These are phyloP conservation scores for Linnemannia zychae DNA, from an alignment of 192 early-diverging fungal species.

Conservation along the genomic window DNA sequence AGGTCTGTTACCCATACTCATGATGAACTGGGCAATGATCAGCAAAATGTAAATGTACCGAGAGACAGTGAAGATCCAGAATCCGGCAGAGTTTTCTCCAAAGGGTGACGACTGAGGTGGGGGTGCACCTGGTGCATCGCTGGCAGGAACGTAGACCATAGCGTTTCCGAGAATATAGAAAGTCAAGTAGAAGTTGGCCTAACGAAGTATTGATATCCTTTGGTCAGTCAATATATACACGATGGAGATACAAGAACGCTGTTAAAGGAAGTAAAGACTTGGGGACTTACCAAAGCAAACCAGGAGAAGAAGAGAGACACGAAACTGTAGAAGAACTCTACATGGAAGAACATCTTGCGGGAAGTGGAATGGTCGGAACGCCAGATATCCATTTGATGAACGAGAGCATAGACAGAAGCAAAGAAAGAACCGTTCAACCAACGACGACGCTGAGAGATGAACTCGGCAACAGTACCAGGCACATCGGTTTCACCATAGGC, in stretches of 20 bases:
- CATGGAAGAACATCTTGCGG: conserved; percentile 78
- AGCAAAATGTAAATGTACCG: conserved; percentile 80
- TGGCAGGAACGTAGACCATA: conserved; percentile 45
- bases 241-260: conserved; percentile 56
- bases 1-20: conserved; percentile 95
- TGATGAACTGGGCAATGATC: conserved; percentile 86
- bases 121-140: conserved; percentile 17
- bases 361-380: conserved; percentile 78
- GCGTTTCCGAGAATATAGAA: conserved; percentile 86
- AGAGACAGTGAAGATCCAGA: conserved; percentile 68
- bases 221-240: not conserved
- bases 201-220: conserved; percentile 11
- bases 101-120: conserved; percentile 44
- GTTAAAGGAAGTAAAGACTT: not conserved
- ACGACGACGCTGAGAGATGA: conserved; percentile 96
- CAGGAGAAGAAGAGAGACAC: conserved; percentile 90
- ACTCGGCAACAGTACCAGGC: conserved; percentile 82
- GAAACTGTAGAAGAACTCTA: conserved; percentile 88
- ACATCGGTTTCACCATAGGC: conserved; percentile 90
- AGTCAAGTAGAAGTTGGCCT: conserved; percentile 90
- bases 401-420: conserved; percentile 88
- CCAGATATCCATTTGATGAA: conserved; percentile 84
- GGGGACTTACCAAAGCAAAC: conserved; percentile 81
- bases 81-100: conserved; percentile 52
- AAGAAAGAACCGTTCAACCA: conserved; percentile 98